Conservation (phyloP, 768 basidiomycete genomes). For the Suillus paluster region DNA sequence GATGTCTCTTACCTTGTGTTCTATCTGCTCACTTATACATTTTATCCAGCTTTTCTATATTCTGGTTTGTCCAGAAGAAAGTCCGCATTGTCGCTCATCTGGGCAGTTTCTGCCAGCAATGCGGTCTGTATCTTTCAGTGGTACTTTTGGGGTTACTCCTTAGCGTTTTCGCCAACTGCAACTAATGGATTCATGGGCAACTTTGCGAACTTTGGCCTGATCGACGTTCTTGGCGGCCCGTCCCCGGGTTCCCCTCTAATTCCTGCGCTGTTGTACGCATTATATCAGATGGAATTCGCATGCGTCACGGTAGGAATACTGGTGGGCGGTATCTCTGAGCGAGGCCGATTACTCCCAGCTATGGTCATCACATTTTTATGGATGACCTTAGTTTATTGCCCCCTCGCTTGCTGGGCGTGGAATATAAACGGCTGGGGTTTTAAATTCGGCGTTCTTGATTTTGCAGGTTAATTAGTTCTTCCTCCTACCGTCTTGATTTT, state of each 20-base stretch:
- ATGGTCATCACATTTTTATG: conserved; percentile 85
- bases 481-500: neutral
- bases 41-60: conserved; percentile 64
- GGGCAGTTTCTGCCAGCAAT: conserved; percentile 74
- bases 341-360: conserved; percentile 80
- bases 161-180: conserved; percentile 80
- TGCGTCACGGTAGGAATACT: conserved; percentile 80
- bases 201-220: conserved; percentile 79
- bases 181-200: conserved; percentile 81
- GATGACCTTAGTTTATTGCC: conserved; percentile 88
- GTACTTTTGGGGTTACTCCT: conserved; percentile 83
- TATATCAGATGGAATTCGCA: conserved; percentile 88
- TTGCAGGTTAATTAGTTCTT: conserved; percentile 56
- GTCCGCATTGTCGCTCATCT: conserved; percentile 69
- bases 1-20: conserved; percentile 9
- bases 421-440: conserved; percentile 81
- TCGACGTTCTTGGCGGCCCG: conserved; percentile 68
- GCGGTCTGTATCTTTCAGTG: conserved; percentile 81
- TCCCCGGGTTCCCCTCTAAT: conserved; percentile 82
- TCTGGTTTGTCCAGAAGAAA: conserved; percentile 77
- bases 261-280: conserved; percentile 81
- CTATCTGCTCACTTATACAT: conserved; percentile 6
- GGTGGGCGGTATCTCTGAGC: conserved; percentile 83
- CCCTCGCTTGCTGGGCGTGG: conserved; percentile 88
- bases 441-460: conserved; percentile 88